Percentiles rank a stretch among this genome's conserved stretches.
These are phyloP conservation scores for Kurtzmaniella natalensis DNA, from an alignment of 1,139 yeast genomes.

Conservation along the genomic window DNA sequence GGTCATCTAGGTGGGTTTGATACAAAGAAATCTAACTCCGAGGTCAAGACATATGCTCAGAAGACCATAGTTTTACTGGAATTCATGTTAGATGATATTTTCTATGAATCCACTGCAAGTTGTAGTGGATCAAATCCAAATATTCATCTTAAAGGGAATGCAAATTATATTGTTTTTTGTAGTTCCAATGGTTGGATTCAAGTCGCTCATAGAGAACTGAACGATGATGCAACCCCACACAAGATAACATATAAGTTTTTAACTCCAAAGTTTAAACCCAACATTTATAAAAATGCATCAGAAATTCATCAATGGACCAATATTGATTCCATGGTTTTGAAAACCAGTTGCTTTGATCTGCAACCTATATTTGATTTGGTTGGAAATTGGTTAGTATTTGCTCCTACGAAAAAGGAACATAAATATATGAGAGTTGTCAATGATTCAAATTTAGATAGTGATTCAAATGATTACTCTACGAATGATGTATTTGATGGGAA, in stretches of 20 bases:
- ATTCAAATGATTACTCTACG: neutral
- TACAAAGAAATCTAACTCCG: no score
- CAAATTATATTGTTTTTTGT: neutral
- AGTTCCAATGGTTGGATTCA: conserved; percentile 9
- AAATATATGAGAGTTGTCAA: conserved; percentile 17
- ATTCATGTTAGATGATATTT: no score
- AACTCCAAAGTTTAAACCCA: conserved; percentile 17
- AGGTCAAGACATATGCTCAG: no score
- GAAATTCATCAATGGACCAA: conserved; percentile 1
- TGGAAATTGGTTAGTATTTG: conserved; percentile 50
- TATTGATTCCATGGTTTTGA: conserved; percentile 15
- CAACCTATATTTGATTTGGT: conserved; percentile 47
- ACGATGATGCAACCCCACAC: neutral
- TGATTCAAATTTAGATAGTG: neutral
- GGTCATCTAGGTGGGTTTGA: no score
- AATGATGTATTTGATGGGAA: neutral
- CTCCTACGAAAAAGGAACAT: conserved; percentile 36
- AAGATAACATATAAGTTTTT: conserved; percentile 9
- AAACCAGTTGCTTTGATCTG: conserved; percentile 35
- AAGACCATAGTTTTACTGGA: no score
- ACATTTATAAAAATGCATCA: conserved; percentile 12
- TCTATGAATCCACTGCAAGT: no score
- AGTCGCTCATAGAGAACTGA: neutral
- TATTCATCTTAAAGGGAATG: neutral
- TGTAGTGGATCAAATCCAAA: no score